Evolutionary conservation across 192 early-diverging fungal genomes (phyloP), one percentile per base, ranked within the genome.

Genomic region (Chytriomyces sp.): DNA sequence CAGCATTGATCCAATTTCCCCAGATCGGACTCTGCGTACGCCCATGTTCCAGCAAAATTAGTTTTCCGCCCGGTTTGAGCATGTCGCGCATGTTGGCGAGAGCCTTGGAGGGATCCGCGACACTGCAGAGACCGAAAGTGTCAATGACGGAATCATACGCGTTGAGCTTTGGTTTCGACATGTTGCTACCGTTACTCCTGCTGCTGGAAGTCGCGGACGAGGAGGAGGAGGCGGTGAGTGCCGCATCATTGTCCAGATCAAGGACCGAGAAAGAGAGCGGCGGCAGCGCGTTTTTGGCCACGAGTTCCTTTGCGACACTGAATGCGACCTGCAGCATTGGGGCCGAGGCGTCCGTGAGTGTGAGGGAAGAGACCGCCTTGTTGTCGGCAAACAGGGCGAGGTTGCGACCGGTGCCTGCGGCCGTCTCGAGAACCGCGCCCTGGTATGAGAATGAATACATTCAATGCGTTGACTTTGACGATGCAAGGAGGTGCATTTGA

Each of bases 31-130:
- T 84, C 25, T 79, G 10, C 10, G 64, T 44, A 22, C 87, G 66
- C 4, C 90, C 90, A 66, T 91, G 90, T 72, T 91, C 89, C 33
- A 91, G 73, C 53, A 91, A 63, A 58, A 90, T 55, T 0, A 91
- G 70, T 37, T 75, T 66, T 26, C 89, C 86, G 39, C 41, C 62
- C 31, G 44, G 73, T 67, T 73, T 80, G 54, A 59, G 82, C 63
- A 77, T 75, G 61, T 74, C 76, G 59, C 52, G 72, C 79, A 77
- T 83, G 74, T 81, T 88, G 22, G 28, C 56, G 44, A 91, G 62
- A 0, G 84, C 80, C 31, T 65, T 64, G 0, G 83, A 80, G 3
- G 90, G 90, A 64, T 89, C 84, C 0, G 36, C 10, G 52, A 78
- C 81, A 8, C 85, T 88, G 66, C 90, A 91, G 3, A 91, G 55